Percentiles rank a stretch among this genome's conserved stretches.
These are phyloP conservation scores for Coccomyxa subellipsoidea DNA, from an alignment of 163 green algal genomes.

Conservation along the genomic window DNA sequence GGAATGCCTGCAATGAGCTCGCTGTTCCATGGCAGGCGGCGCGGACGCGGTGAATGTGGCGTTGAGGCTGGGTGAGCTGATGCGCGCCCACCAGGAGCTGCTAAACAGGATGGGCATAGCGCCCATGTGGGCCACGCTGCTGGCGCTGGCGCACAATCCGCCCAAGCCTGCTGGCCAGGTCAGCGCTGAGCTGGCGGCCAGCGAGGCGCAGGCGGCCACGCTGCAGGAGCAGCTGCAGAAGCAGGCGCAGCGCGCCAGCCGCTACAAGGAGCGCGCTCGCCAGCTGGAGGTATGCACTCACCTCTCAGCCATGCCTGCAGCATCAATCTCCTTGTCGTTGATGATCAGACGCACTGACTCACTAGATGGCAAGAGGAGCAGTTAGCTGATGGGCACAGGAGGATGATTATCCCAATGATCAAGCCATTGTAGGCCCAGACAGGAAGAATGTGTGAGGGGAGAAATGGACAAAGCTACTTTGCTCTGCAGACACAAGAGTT, in stretches of 20 bases:
- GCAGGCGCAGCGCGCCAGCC: not conserved
- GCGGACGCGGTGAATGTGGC: not conserved
- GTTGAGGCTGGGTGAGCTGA: not conserved
- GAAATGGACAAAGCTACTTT: too few relatives aligned
- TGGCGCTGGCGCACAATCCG: conserved; percentile 80
- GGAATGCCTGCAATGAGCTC: too few relatives aligned
- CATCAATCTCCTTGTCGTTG: too few relatives aligned
- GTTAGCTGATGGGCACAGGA: too few relatives aligned
- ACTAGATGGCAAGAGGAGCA: too few relatives aligned
- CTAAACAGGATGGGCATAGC: not conserved
- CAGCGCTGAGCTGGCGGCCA: not conserved
- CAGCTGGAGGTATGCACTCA: not conserved
- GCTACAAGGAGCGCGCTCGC: not conserved
- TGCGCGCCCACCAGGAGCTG: not conserved
- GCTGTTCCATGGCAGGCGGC: not conserved
- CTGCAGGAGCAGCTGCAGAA: not conserved
- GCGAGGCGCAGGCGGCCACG: not conserved
- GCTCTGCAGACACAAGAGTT: too few relatives aligned
- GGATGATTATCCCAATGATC: too few relatives aligned
- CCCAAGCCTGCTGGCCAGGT: not conserved
- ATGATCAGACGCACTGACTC: too few relatives aligned
- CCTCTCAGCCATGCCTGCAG: too few relatives aligned
- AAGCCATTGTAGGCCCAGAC: too few relatives aligned
- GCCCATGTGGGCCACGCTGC: not conserved
- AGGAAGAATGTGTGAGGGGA: too few relatives aligned